Percentiles rank a stretch among this genome's conserved stretches.
Evolutionary conservation across 2,329 filamentous ascomycete genomes (phyloP).

Genomic region (Xylaria sp.): DNA sequence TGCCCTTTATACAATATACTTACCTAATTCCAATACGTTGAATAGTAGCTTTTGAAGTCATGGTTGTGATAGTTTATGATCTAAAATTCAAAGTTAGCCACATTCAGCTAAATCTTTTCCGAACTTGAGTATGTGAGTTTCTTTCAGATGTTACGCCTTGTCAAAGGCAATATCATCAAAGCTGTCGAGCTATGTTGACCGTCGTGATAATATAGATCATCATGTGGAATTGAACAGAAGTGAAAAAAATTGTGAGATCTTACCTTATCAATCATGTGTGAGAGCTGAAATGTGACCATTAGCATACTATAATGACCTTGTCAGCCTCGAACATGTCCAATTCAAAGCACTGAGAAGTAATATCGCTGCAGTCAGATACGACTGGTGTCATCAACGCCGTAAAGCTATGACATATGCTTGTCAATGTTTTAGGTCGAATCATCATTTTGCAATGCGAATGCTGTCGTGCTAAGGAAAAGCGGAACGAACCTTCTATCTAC

Average conservation of each 20-base stretch:
- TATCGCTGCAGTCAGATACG: constrained; percentile 55
- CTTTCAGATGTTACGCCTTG: constrained; percentile 63
- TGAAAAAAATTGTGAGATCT: constrained; percentile 23
- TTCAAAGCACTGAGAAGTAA: constrained; percentile 14
- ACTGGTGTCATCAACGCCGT: constrained; percentile 61
- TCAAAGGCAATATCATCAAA: constrained; percentile 86
- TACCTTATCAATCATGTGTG: constrained; percentile 32
- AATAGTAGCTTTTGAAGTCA: neutral
- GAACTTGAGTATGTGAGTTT: constrained; percentile 11
- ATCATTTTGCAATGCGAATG: constrained; percentile 68
- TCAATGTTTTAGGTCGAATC: constrained; percentile 82
- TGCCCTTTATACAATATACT: neutral
- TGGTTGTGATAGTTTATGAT: neutral
- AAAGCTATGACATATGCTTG: constrained; percentile 98
- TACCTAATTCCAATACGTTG: neutral
- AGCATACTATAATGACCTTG: constrained; percentile 28
- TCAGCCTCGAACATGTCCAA: constrained; percentile 45
- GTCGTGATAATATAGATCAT: constrained; percentile 84
- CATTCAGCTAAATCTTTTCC: constrained; percentile 45
- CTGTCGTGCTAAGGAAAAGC: constrained; percentile 9
- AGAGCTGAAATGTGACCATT: neutral
- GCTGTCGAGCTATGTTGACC: constrained; percentile 82
- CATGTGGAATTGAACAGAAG: constrained; percentile 56
- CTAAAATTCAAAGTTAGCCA: constrained; percentile 26
- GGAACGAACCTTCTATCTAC: constrained; percentile 33